Evolutionary conservation across 495 filamentous ascomycete genomes (phyloP).

Genomic region (Neurospora tetraspora): DNA sequence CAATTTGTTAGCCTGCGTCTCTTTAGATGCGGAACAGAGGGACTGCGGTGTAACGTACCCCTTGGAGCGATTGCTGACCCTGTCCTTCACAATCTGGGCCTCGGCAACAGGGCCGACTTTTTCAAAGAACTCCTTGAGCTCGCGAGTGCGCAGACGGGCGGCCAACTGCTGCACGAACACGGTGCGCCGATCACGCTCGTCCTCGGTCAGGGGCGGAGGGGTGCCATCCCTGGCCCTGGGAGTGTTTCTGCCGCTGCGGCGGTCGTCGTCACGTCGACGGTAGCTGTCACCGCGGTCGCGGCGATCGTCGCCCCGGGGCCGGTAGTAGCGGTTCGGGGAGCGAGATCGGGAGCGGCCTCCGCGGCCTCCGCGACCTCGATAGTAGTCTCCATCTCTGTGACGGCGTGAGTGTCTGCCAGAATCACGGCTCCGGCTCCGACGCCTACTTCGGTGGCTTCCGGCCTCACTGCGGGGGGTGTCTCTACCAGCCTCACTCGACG

Average conservation of each 20-base stretch:
- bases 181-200: slow-evolving; percentile 92
- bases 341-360: slow-evolving; percentile 58
- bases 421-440: slow-evolving; percentile 72
- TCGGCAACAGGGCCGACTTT: slow-evolving; percentile 94
- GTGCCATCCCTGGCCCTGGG: slow-evolving; percentile 40
- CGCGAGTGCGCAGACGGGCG: slow-evolving; percentile 80
- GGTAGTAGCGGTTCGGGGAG: slow-evolving; percentile 70
- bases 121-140: slow-evolving; percentile 92
- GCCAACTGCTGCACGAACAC: slow-evolving; percentile 98
- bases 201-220: slow-evolving; percentile 68
- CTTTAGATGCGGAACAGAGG: not conserved
- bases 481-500: slow-evolving; percentile 33
- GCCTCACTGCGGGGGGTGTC: slow-evolving; percentile 66
- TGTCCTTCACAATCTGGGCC: slow-evolving; percentile 98
- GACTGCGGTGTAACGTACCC: slow-evolving; percentile 52
- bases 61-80: slow-evolving; percentile 93
- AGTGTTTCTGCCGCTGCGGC: slow-evolving; percentile 39
- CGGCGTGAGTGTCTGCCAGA: slow-evolving; percentile 72
- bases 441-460: slow-evolving; percentile 77
- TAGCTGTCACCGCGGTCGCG: slow-evolving; percentile 36
- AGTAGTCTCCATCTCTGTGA: slow-evolving; percentile 68
- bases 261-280: slow-evolving; percentile 45
- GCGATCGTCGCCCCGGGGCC: slow-evolving; percentile 50
- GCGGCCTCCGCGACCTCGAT: slow-evolving; percentile 54
- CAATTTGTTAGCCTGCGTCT: slow-evolving; percentile 22